phyloP scores from a whole-genome alignment of 208 protist species.

The Wallacemonas sp. region DNA sequence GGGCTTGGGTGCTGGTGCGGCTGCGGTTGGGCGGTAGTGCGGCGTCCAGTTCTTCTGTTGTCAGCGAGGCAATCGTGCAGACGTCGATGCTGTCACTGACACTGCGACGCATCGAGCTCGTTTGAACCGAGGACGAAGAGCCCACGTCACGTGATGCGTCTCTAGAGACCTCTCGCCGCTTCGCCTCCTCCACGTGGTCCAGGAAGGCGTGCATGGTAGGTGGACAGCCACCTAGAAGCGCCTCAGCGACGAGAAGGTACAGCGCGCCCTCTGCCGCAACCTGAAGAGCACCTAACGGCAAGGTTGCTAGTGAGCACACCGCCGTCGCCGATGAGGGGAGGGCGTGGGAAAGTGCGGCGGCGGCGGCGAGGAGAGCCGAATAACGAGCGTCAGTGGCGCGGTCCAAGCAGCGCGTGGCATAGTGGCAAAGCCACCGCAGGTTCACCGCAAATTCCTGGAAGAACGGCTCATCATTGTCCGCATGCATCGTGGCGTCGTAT shows the following conservation, averaged over 20 bases:
- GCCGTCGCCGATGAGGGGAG: conserved; percentile 20
- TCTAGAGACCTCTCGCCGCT: not conserved
- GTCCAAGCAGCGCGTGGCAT: conserved; percentile 34
- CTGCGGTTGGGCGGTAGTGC: not conserved
- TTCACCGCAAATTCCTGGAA: conserved; percentile 72
- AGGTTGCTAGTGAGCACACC: conserved; percentile 23
- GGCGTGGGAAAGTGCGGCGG: conserved; percentile 15
- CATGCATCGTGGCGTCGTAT: not conserved
- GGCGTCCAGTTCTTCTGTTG: not conserved
- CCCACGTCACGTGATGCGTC: no score
- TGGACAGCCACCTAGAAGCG: conserved; percentile 60
- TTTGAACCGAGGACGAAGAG: not conserved
- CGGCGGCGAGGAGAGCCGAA: conserved; percentile 17
- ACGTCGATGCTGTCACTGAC: conserved; percentile 1
- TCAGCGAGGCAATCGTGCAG: not conserved
- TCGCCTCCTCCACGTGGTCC: conserved; percentile 10
- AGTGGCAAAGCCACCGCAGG: conserved; percentile 62
- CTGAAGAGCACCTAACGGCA: conserved; percentile 42
- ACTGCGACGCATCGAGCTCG: not conserved
- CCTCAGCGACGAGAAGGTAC: conserved; percentile 74
- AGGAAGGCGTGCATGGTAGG: conserved; percentile 81
- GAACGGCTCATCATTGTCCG: conserved; percentile 13
- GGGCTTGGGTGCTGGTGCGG: not conserved
- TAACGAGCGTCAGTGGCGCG: conserved; percentile 52
- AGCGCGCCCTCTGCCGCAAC: conserved; percentile 41